These are phyloP conservation scores for Wallacemonas rigidus DNA, from an alignment of 208 protist genomes.

Conservation along the genomic window DNA sequence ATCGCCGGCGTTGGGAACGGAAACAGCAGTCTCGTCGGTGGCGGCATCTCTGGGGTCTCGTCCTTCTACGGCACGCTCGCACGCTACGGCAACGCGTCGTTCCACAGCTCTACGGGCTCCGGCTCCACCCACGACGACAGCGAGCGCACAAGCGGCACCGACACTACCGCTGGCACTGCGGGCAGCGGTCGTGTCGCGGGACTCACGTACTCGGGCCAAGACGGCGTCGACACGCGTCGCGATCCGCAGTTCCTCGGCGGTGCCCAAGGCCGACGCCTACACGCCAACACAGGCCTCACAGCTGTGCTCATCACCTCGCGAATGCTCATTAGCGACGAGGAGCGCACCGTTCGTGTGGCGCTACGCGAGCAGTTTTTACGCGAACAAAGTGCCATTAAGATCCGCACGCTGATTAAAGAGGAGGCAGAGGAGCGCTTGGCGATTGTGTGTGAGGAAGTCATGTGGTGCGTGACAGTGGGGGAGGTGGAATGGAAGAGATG, in stretches of 20 bases:
- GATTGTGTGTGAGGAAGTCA: conserved; percentile 42
- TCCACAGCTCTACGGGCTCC: conserved; percentile 6
- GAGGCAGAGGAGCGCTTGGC: conserved; percentile 33
- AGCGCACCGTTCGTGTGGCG: conserved; percentile 19
- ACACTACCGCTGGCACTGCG: neutral
- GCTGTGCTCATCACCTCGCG: conserved; percentile 24
- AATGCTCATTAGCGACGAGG: conserved; percentile 22
- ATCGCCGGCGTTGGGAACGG: neutral
- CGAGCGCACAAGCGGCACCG: conserved; percentile 1
- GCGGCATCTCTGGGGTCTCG: neutral
- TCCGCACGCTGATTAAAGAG: conserved; percentile 24
- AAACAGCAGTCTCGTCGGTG: neutral
- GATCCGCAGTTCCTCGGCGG: neutral
- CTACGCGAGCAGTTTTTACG: conserved; percentile 21
- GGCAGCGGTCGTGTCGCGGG: neutral
- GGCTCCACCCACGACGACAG: conserved; percentile 9
- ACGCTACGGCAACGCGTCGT: neutral
- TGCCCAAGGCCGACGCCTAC: neutral
- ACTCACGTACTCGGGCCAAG: neutral
- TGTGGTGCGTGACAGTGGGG: conserved; percentile 35
- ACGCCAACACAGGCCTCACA: conserved; percentile 22
- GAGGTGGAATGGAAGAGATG: conserved; percentile 21
- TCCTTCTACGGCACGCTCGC: conserved; percentile 17
- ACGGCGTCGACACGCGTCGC: neutral
- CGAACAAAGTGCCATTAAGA: conserved; percentile 11